A percentile compares a stretch with the other conserved stretches of the same genome.
These are phyloP conservation scores for Pleurotus cornucopiae DNA, from an alignment of 768 basidiomycete species.

Conservation along the genomic window DNA sequence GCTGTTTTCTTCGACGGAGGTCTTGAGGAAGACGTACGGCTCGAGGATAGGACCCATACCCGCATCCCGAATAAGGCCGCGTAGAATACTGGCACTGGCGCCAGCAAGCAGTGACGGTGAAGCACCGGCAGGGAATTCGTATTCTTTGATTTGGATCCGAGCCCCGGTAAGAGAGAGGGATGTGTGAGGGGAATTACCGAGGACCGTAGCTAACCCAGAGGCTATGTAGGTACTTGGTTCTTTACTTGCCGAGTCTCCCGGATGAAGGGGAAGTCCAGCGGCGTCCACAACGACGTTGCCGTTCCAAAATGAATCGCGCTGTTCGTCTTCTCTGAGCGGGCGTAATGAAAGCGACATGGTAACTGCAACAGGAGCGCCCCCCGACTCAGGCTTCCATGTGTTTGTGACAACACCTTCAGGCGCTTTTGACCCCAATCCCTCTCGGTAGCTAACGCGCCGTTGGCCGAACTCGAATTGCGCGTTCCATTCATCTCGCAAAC, in stretches of 20 bases:
- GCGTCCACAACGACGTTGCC: constrained; percentile 69
- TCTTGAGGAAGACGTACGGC: constrained; percentile 68
- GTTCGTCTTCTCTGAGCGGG: constrained; percentile 48
- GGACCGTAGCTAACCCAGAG: constrained; percentile 63
- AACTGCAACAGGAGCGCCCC: constrained; percentile 50
- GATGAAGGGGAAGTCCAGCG: constrained; percentile 44
- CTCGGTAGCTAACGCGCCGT: constrained; percentile 79
- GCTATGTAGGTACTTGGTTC: constrained; percentile 53
- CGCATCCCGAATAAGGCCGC: constrained; percentile 53
- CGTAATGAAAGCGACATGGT: constrained; percentile 53
- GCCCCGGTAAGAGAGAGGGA: constrained; percentile 66
- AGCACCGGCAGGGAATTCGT: constrained; percentile 36
- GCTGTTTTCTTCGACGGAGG: constrained; percentile 60
- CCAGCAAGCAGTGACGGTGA: constrained; percentile 56
- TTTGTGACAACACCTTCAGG: constrained; percentile 24
- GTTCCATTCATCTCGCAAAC: constrained; percentile 77
- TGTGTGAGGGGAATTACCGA: constrained; percentile 78
- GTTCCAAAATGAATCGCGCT: constrained; percentile 68
- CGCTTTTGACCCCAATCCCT: constrained; percentile 38
- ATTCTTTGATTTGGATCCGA: constrained; percentile 47
- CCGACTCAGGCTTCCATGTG: constrained; percentile 60
- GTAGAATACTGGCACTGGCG: constrained; percentile 61
- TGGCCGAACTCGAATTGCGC: constrained; percentile 72
- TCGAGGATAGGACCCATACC: constrained; percentile 76
- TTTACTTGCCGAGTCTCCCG: constrained; percentile 45